Conservation (phyloP, 257 asterid genomes). For the Solanum tacnaense region DNA sequence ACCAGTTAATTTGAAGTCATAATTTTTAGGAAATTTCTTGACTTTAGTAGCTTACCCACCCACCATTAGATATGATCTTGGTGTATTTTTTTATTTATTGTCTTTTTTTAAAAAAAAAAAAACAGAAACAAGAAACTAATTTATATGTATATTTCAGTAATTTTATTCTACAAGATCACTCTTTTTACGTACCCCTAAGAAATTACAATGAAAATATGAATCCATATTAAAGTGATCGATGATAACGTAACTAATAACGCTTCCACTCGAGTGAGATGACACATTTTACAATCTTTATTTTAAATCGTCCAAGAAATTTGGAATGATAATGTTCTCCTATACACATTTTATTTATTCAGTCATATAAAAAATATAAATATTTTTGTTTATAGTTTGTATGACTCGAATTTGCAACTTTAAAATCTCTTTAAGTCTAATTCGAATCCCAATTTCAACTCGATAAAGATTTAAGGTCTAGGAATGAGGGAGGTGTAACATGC, state of each 20-base stretch:
- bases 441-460: neutral
- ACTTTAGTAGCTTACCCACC: constrained; percentile 4
- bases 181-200: neutral
- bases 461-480: neutral
- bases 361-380: neutral
- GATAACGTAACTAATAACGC: neutral
- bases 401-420: neutral
- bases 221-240: neutral
- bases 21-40: neutral
- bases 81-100: neutral
- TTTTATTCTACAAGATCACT: neutral
- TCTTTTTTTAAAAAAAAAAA: neutral
- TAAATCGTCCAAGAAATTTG: neutral
- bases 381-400: neutral
- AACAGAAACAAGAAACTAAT: neutral
- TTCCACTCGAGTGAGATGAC: neutral
- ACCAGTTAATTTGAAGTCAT: neutral
- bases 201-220: neutral
- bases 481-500: neutral
- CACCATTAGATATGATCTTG: neutral
- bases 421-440: neutral
- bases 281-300: neutral
- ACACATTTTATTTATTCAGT: neutral
- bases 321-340: neutral
- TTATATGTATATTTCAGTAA: neutral